These are phyloP conservation scores for Melampsora americana DNA, from an alignment of 1,284 basidiomycete genomes.

Conservation along the genomic window DNA sequence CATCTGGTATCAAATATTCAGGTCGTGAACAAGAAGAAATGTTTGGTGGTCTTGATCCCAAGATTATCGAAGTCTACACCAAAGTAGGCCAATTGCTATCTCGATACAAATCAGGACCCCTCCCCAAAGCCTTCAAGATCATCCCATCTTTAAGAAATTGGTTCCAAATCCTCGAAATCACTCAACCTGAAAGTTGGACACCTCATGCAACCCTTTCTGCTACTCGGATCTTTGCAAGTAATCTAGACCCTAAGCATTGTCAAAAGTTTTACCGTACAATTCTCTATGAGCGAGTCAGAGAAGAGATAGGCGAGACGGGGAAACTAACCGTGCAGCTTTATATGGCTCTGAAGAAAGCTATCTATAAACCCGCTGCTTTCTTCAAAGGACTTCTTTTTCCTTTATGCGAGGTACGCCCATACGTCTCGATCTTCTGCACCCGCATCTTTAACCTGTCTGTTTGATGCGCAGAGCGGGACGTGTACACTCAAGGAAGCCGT, in stretches of 20 bases:
- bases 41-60: slow-evolving; percentile 75
- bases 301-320: slow-evolving; percentile 77
- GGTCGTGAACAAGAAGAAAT: slow-evolving; percentile 23
- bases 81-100: slow-evolving; percentile 84
- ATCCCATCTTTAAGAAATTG: slow-evolving; percentile 92
- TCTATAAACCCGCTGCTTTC: slow-evolving; percentile 96
- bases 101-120: slow-evolving; percentile 88
- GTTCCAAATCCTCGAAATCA: slow-evolving; percentile 92
- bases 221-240: slow-evolving; percentile 92
- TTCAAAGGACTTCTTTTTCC: slow-evolving; percentile 99
- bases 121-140: slow-evolving; percentile 98
- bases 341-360: slow-evolving; percentile 72
- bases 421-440: background rate
- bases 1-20: slow-evolving; percentile 4
- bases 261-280: slow-evolving; percentile 90
- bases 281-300: slow-evolving; percentile 81
- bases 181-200: slow-evolving; percentile 87
- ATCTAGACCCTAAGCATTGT: slow-evolving; percentile 93
- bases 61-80: slow-evolving; percentile 89
- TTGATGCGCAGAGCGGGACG: slow-evolving; percentile 60
- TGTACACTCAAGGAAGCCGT: slow-evolving; percentile 93
- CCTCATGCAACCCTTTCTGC: slow-evolving; percentile 92
- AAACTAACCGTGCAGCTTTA: slow-evolving; percentile 93
- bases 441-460: background rate
- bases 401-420: slow-evolving; percentile 73